These are phyloP conservation scores for Chaetomium sp. DNA, from an alignment of 2,329 filamentous ascomycete genomes.

Conservation along the genomic window DNA sequence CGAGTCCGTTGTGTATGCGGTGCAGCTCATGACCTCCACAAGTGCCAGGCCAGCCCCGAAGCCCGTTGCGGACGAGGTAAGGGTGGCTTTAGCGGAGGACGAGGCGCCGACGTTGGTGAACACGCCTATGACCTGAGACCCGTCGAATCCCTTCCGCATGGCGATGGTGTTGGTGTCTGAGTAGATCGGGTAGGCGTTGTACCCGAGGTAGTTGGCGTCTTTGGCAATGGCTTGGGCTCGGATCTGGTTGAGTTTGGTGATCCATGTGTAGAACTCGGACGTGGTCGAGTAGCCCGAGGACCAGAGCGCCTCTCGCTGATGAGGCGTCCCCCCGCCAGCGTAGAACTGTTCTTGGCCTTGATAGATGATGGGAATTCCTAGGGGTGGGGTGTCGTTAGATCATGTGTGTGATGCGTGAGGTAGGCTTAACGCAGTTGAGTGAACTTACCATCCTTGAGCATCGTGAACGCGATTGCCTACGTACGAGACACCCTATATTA, in stretches of 20 bases:
- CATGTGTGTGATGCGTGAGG: neutral
- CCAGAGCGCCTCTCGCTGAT: constrained; percentile 47
- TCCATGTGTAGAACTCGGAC: constrained; percentile 39
- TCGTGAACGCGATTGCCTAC: constrained; percentile 43
- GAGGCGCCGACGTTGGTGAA: constrained; percentile 36
- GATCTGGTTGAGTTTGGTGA: constrained; percentile 43
- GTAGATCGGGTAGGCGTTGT: constrained; percentile 34
- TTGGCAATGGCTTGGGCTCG: constrained; percentile 39
- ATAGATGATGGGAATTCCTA: constrained; percentile 51
- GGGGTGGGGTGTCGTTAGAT: neutral
- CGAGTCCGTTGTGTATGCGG: constrained; percentile 34
- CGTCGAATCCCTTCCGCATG: constrained; percentile 38
- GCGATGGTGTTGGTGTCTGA: constrained; percentile 37
- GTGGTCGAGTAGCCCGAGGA: constrained; percentile 38
- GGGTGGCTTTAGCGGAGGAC: constrained; percentile 27
- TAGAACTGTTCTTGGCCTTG: constrained; percentile 53
- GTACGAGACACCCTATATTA: neutral
- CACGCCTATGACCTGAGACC: constrained; percentile 33
- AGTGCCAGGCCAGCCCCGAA: constrained; percentile 31
- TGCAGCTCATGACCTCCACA: constrained; percentile 40
- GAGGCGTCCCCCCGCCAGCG: constrained; percentile 34
- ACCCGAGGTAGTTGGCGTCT: constrained; percentile 33
- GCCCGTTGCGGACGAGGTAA: constrained; percentile 33
- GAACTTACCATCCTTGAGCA: constrained; percentile 41
- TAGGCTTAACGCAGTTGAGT: neutral